Conservation (phyloP, 805 yeast species). For the Kazachstania taianensis region DNA sequence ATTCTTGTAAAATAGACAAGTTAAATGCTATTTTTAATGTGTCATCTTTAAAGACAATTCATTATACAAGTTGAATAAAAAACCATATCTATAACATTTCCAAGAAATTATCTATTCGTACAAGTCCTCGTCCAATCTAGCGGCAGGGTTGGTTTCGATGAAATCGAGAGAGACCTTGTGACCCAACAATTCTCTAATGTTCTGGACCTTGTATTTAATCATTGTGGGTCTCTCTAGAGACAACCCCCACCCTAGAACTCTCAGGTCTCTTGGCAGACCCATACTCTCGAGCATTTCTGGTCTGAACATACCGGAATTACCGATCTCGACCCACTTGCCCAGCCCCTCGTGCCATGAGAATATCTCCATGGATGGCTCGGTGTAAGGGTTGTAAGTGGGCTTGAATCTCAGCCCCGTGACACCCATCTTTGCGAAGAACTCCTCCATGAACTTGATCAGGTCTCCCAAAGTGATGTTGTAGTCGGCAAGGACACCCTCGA, state of each 20-base stretch:
- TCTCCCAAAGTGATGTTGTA: slow-evolving; percentile 91
- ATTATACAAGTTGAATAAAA: not conserved
- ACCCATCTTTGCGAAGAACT: slow-evolving; percentile 95
- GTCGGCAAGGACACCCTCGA: slow-evolving; percentile 98
- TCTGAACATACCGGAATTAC: slow-evolving; percentile 98
- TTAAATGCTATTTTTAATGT: too few relatives aligned
- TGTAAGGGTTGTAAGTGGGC: slow-evolving; percentile 98
- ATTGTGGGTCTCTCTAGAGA: slow-evolving; percentile 97
- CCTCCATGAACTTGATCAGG: slow-evolving; percentile 95
- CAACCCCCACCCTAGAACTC: slow-evolving; percentile 96
- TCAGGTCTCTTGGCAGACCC: slow-evolving; percentile 91
- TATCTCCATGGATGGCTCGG: slow-evolving; percentile 97
- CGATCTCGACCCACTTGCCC: slow-evolving; percentile 97
- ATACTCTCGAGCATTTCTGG: slow-evolving; percentile 98
- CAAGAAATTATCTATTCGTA: slow-evolving; percentile 19
- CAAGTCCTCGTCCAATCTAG: slow-evolving; percentile 79
- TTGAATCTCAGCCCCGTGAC: slow-evolving; percentile 91
- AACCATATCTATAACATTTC: too few relatives aligned
- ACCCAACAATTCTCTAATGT: slow-evolving; percentile 93
- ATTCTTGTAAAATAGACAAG: too few relatives aligned
- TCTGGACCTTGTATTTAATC: slow-evolving; percentile 94
- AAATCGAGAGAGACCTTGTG: slow-evolving; percentile 93
- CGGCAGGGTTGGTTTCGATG: slow-evolving; percentile 94
- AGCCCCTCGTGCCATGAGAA: slow-evolving; percentile 94
- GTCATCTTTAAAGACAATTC: not conserved